A percentile compares a stretch with the other conserved stretches of the same genome.
These are phyloP conservation scores for Rubia peregrina DNA, from an alignment of 305 asterid genomes.

Conservation along the genomic window DNA sequence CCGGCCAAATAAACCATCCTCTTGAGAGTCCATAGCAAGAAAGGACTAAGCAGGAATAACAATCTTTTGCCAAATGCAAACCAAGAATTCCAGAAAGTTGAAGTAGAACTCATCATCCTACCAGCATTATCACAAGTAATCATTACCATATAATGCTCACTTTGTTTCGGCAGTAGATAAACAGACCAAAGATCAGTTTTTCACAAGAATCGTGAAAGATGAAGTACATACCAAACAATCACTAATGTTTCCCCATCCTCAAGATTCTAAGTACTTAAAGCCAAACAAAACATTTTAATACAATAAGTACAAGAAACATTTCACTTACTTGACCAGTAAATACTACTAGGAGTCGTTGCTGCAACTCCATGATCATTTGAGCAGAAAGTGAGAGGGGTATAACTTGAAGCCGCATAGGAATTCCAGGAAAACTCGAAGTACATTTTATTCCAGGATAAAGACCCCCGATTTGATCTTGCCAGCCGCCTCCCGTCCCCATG, in stretches of 20 bases:
- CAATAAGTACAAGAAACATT: not conserved
- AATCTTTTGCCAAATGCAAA: not conserved
- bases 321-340: slow-evolving; percentile 86
- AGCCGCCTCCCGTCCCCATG: slow-evolving; percentile 99
- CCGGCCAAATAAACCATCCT: not conserved
- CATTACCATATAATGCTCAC: not conserved
- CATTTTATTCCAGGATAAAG: slow-evolving; percentile 88
- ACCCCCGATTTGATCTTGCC: slow-evolving; percentile 99
- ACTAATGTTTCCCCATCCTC: not conserved
- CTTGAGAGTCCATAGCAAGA: not conserved
- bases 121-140: not conserved
- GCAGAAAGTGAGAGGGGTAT: slow-evolving; percentile 74
- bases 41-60: not conserved
- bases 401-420: slow-evolving; percentile 79
- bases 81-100: not conserved
- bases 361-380: slow-evolving; percentile 54
- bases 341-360: slow-evolving; percentile 76
- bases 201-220: too few relatives aligned
- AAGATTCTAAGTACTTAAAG: not conserved
- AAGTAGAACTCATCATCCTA: not conserved
- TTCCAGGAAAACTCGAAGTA: slow-evolving; percentile 81
- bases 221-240: not conserved
- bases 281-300: not conserved
- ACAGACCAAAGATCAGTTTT: not conserved
- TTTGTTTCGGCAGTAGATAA: not conserved